phyloP scores from a whole-genome alignment of 768 basidiomycete genomes.

The Psilocybe cyanescens region DNA sequence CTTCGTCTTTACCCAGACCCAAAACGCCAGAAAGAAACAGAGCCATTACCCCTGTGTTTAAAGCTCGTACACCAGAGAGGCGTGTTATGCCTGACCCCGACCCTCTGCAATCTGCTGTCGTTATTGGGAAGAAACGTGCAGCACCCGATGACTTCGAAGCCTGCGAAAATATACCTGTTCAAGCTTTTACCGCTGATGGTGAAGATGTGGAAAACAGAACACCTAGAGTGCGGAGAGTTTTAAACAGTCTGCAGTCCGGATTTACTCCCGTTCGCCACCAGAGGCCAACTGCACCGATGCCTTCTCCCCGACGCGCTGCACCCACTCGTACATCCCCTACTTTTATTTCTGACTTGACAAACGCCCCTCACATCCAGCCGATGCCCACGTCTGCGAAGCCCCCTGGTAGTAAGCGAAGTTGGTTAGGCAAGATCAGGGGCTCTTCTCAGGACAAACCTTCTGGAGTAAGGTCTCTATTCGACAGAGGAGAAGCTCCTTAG shows the following conservation, averaged over 20 bases:
- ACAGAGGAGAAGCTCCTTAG: slow-evolving; percentile 24
- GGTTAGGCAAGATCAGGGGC: slow-evolving; percentile 74
- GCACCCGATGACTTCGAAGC: slow-evolving; percentile 79
- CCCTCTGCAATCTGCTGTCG: slow-evolving; percentile 35
- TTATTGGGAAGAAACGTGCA: slow-evolving; percentile 71
- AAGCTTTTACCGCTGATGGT: slow-evolving; percentile 64
- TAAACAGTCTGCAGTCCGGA: slow-evolving; percentile 62
- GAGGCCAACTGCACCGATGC: slow-evolving; percentile 40
- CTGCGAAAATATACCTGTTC: slow-evolving; percentile 57
- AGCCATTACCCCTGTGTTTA: slow-evolving; percentile 48
- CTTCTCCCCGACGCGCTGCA: slow-evolving; percentile 53
- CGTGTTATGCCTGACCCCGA: slow-evolving; percentile 29
- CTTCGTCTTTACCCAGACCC: slow-evolving; percentile 45
- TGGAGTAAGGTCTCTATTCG: slow-evolving; percentile 18
- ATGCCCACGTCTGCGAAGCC: slow-evolving; percentile 41
- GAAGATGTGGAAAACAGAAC: slow-evolving; percentile 47
- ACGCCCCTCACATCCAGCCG: slow-evolving; percentile 50
- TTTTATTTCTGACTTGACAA: slow-evolving; percentile 63
- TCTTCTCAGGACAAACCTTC: slow-evolving; percentile 31
- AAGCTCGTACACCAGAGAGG: slow-evolving; percentile 54
- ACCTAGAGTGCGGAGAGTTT: slow-evolving; percentile 64
- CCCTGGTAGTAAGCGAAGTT: slow-evolving; percentile 55
- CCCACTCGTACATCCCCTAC: slow-evolving; percentile 35
- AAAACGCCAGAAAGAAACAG: slow-evolving; percentile 57
- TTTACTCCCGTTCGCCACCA: slow-evolving; percentile 74